phyloP scores from a whole-genome alignment of 108 stramenopile genomes.

The Cylindrotheca closterium region DNA sequence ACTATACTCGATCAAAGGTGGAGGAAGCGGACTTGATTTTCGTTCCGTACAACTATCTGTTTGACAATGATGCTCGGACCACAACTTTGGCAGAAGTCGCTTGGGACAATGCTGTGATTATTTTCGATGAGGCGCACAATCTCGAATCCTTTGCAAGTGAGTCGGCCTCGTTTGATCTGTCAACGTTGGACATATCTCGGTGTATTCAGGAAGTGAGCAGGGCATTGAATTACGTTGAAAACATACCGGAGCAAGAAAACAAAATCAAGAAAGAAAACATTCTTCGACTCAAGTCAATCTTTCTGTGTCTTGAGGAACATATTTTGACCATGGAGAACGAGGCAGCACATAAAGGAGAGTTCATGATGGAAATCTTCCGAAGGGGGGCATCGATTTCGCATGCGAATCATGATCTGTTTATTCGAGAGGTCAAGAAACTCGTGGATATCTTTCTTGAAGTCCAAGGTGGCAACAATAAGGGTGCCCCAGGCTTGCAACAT shows the following conservation, averaged over 20 bases:
- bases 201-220: conserved; percentile 69
- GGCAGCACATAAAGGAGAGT: conserved; percentile 72
- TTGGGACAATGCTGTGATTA: conserved; percentile 87
- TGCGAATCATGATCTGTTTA: conserved; percentile 64
- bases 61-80: conserved; percentile 86
- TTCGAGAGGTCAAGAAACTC: conserved; percentile 60
- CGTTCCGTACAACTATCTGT: conserved; percentile 98
- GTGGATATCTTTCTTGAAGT: conserved; percentile 74
- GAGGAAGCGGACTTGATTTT: conserved; percentile 90
- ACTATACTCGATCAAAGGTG: conserved; percentile 72
- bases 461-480: conserved; percentile 44
- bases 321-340: conserved; percentile 37
- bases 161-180: conserved; percentile 90
- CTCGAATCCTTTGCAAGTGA: conserved; percentile 95
- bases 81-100: conserved; percentile 71
- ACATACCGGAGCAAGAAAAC: conserved; percentile 22
- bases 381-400: conserved; percentile 72
- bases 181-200: conserved; percentile 78
- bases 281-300: conserved; percentile 69
- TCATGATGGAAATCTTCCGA: conserved; percentile 78
- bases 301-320: conserved; percentile 80
- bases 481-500: conserved; percentile 67
- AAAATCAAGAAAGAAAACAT: conserved; percentile 59
- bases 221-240: conserved; percentile 44
- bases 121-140: conserved; percentile 99